Conservation (phyloP, 306 rosid genomes). For the Rosa chinensis region DNA sequence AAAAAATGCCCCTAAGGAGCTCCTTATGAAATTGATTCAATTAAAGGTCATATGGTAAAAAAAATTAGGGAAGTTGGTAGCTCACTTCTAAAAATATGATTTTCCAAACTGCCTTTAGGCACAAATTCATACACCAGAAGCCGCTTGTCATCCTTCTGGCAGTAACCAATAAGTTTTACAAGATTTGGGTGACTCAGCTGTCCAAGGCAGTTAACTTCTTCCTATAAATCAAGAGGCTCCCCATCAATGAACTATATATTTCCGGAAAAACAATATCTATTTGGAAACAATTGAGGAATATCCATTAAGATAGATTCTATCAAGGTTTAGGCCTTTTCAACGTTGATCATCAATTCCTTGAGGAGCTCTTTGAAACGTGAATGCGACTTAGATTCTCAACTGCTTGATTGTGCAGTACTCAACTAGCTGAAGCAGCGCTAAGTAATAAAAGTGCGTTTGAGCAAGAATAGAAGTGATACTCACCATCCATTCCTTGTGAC, state of each 20-base stretch:
- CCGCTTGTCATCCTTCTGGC: slow-evolving; percentile 84
- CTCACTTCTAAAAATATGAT: slow-evolving; percentile 90
- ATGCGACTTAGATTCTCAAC: background rate
- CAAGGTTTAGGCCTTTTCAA: too few species aligned
- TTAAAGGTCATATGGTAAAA: background rate
- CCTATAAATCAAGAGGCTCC: slow-evolving; percentile 33
- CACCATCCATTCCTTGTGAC: slow-evolving; percentile 97
- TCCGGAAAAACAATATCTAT: too few species aligned
- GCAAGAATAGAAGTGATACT: slow-evolving; percentile 35
- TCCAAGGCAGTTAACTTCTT: slow-evolving; percentile 86
- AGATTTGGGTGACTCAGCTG: slow-evolving; percentile 86
- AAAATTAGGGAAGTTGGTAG: slow-evolving; percentile 16
- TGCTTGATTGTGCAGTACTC: background rate
- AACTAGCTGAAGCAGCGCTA: background rate
- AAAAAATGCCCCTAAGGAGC: background rate
- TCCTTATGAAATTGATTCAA: slow-evolving; percentile 36
- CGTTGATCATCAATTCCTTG: too few species aligned
- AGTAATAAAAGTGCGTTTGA: background rate
- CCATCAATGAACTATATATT: too few species aligned
- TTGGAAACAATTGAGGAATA: background rate
- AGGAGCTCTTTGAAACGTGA: too few species aligned
- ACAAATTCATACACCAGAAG: slow-evolving; percentile 83
- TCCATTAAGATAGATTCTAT: background rate
- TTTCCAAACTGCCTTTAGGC: slow-evolving; percentile 81
- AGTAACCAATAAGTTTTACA: slow-evolving; percentile 80